These are phyloP conservation scores for Sordariomycetes sp. DNA, from an alignment of 2,329 filamentous ascomycete genomes.

Conservation along the genomic window DNA sequence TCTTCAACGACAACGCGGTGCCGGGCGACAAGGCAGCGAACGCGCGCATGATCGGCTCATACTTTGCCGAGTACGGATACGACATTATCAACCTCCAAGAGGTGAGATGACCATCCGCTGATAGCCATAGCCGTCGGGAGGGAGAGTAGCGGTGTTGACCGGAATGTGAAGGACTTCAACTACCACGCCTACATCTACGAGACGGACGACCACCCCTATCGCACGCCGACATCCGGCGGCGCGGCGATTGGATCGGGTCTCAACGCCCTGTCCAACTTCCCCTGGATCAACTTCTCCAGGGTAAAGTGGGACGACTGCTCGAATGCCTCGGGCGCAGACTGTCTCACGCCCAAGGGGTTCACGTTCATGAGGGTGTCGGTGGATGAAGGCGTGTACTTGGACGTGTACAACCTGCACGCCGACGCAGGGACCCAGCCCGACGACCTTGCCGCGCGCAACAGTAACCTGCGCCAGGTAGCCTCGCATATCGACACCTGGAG, in stretches of 20 bases:
- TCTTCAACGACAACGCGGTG: conserved; percentile 45
- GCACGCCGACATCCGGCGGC: conserved; percentile 52
- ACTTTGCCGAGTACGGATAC: conserved; percentile 42
- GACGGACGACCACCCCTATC: conserved; percentile 43
- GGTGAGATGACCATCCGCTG: conserved; percentile 14
- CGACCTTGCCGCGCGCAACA: conserved; percentile 41
- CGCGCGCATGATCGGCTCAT: conserved; percentile 38
- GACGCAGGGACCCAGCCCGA: conserved; percentile 44
- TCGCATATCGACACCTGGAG: conserved; percentile 42
- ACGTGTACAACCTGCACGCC: conserved; percentile 54
- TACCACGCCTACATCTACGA: conserved; percentile 51
- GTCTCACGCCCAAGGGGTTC: conserved; percentile 57
- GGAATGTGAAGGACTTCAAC: conserved; percentile 41
- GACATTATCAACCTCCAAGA: conserved; percentile 55
- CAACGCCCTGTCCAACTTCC: conserved; percentile 47
- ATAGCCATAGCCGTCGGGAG: no score
- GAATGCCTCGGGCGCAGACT: conserved; percentile 40
- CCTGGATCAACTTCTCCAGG: conserved; percentile 41
- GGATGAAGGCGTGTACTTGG: conserved; percentile 39
- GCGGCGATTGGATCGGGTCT: conserved; percentile 49
- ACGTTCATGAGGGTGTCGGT: conserved; percentile 49
- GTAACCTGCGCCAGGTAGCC: conserved; percentile 46
- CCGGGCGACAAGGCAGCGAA: conserved; percentile 49
- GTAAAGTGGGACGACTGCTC: conserved; percentile 47
- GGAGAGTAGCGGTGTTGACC: background rate